A percentile compares a stretch with the other conserved stretches of the same genome.
Conservation (phyloP, 768 basidiomycete genomes). For the Phanerochaete sordida region DNA sequence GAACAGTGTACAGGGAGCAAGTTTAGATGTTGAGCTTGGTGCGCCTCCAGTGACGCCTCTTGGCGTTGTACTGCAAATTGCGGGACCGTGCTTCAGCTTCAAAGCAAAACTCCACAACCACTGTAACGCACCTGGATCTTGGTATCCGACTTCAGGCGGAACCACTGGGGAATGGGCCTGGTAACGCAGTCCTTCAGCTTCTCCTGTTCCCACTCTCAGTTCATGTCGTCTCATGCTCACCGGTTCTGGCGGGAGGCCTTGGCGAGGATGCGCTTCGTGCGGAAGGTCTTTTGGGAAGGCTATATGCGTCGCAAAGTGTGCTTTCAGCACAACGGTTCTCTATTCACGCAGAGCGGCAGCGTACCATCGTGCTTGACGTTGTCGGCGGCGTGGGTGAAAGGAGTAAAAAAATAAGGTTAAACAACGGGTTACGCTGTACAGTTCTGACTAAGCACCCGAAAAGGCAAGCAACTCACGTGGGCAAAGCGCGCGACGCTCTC, state of each 20-base stretch:
- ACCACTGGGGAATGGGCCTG: slow-evolving; percentile 99
- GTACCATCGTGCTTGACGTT: slow-evolving; percentile 29
- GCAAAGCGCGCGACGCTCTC: background rate
- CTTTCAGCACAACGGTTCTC: slow-evolving; percentile 36
- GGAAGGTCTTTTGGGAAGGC: slow-evolving; percentile 99
- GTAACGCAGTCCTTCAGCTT: background rate
- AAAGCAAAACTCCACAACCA: background rate
- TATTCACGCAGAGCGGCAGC: slow-evolving; percentile 7
- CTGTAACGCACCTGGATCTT: slow-evolving; percentile 73
- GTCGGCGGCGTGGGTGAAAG: slow-evolving; percentile 22
- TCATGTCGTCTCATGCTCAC: slow-evolving; percentile 33
- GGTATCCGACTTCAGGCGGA: slow-evolving; percentile 93
- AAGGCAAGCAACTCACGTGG: background rate
- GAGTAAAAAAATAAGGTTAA: slow-evolving; percentile 28
- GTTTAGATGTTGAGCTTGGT: slow-evolving; percentile 95
- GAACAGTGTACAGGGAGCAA: background rate
- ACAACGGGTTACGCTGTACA: slow-evolving; percentile 23
- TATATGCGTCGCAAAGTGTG: slow-evolving; percentile 42
- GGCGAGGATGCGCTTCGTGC: slow-evolving; percentile 95
- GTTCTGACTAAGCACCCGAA: slow-evolving; percentile 29
- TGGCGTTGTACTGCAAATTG: slow-evolving; percentile 74
- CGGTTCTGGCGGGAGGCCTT: slow-evolving; percentile 96
- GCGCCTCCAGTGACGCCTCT: slow-evolving; percentile 98
- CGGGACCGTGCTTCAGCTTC: background rate
- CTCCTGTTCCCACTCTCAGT: background rate